Base-by-base conservation (phyloP, 2,329 filamentous ascomycete genomes). In the Aspergillus sp. region DNA sequence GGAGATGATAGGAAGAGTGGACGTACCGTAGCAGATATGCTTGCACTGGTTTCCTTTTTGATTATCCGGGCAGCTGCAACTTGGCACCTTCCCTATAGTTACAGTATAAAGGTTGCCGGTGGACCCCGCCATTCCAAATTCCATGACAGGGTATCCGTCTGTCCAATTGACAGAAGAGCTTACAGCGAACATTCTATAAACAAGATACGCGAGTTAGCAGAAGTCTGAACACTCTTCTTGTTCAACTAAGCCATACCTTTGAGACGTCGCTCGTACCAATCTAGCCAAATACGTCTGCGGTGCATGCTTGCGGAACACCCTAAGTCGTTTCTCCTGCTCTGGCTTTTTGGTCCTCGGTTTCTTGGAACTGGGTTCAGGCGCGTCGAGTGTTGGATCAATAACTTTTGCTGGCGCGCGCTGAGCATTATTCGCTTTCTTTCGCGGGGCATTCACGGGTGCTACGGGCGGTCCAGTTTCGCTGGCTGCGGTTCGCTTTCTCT, bases 91-190 rank as follows among this genome's bases (percentile, higher is more conserved):
- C 49, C 66, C 63, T 46, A 85, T 77, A 9, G 63, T 70, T 30
- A 81, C 73, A n/a, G 70, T 76, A 63, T 85, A 84, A 15, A 84
- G 65, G 54, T 84, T 84, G 13, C 81, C 81, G 0, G 79, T 83
- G 4, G 75, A 73, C 15, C 82, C 82, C 27, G 80, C 79, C 44
- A 85, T 74, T 19, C 76, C 66, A 46, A 83, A 73, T 2, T 62
- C 69, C 57, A 84, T 78, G 47, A 68, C 65, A 0, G 74, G 77
- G 2, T 62, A 63, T 7, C 73, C 65, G 1, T 72, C 67, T 4
- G 69, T 73, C 4, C 69, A 71, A 33, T 62, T 59, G 7, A 75
- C 66, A 44, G 61, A 68, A 39, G 81, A 73, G 38, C 74, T 72
- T 19, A 84, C 68, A 6, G 83, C 73, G 47, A 78, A 81, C 72